These are phyloP conservation scores for Mallotus nudiflorus DNA, from an alignment of 345 rosid genomes.

Conservation along the genomic window DNA sequence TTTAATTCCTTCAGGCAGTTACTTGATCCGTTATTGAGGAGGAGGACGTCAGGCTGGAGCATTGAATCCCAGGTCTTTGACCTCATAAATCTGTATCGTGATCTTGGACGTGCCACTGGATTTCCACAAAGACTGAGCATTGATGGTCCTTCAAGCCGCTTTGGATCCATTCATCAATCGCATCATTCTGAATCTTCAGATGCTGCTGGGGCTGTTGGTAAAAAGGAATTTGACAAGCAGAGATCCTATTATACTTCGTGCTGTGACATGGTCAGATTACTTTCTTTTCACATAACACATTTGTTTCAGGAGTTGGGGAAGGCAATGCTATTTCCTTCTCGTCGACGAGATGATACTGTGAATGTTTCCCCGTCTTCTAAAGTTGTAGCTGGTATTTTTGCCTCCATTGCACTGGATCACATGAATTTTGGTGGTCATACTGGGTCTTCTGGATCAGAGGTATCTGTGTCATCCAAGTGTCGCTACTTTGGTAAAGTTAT, in stretches of 20 bases:
- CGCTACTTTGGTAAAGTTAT: constrained; percentile 92
- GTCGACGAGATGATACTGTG: constrained; percentile 84
- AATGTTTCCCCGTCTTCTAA: constrained; percentile 81
- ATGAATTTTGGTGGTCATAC: constrained; percentile 71
- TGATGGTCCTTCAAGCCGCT: constrained; percentile 50
- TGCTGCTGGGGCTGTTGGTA: constrained; percentile 41
- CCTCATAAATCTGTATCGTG: constrained; percentile 83
- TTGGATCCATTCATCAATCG: constrained; percentile 40
- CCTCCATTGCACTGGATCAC: constrained; percentile 74
- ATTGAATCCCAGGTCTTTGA: constrained; percentile 92
- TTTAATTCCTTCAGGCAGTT: constrained; percentile 86
- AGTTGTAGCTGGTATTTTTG: constrained; percentile 76
- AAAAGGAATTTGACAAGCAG: constrained; percentile 68
- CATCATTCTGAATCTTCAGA: constrained; percentile 53
- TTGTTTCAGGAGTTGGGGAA: constrained; percentile 97
- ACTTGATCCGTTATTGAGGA: constrained; percentile 85
- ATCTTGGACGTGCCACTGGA: constrained; percentile 79
- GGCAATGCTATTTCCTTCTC: constrained; percentile 88
- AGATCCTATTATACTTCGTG: constrained; percentile 80
- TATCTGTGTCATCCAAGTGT: constrained; percentile 75
- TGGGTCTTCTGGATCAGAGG: constrained; percentile 52
- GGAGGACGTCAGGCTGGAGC: constrained; percentile 83
- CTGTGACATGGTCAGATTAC: constrained; percentile 88
- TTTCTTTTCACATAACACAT: constrained; percentile 83
- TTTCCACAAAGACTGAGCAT: constrained; percentile 58